Conservation (phyloP, 805 yeast genomes). For the Ascoidea rubescens region DNA sequence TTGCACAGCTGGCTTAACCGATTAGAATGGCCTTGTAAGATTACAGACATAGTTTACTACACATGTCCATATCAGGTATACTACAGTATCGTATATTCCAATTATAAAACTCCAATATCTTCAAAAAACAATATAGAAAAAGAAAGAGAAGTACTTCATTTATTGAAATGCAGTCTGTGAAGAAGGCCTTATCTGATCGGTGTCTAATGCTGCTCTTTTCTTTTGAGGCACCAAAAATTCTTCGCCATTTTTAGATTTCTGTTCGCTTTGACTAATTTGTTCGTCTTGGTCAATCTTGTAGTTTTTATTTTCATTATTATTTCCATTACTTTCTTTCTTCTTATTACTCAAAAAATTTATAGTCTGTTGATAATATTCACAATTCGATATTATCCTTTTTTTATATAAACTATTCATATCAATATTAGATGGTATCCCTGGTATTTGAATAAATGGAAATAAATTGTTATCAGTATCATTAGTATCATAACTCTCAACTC, state of each 20-base stretch:
- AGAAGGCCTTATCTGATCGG: background rate
- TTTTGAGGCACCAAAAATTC: slow-evolving; percentile 4
- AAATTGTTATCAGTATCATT: background rate
- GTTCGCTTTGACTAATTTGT: slow-evolving; percentile 1
- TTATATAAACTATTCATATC: background rate
- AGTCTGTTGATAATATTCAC: slow-evolving; percentile 2
- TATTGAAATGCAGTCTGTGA: slow-evolving; percentile 1
- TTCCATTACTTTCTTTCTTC: background rate
- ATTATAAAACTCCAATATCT: too few relatives aligned
- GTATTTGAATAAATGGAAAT: background rate
- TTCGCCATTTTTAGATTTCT: background rate
- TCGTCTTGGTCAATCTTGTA: background rate
- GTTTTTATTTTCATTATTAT: background rate
- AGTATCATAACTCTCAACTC: background rate
- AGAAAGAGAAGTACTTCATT: too few relatives aligned
- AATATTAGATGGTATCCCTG: background rate
- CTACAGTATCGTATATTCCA: too few relatives aligned
- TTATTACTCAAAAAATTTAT: background rate
- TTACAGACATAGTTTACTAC: too few relatives aligned
- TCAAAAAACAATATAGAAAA: too few relatives aligned
- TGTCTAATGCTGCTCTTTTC: slow-evolving; percentile 8
- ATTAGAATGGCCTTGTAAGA: too few relatives aligned
- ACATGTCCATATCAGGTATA: too few relatives aligned
- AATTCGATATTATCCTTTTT: background rate
- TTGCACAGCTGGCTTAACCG: too few relatives aligned